Evolutionary conservation across 106 monocot genomes (phyloP).

Genomic region (Dactylorhiza incarnata): DNA sequence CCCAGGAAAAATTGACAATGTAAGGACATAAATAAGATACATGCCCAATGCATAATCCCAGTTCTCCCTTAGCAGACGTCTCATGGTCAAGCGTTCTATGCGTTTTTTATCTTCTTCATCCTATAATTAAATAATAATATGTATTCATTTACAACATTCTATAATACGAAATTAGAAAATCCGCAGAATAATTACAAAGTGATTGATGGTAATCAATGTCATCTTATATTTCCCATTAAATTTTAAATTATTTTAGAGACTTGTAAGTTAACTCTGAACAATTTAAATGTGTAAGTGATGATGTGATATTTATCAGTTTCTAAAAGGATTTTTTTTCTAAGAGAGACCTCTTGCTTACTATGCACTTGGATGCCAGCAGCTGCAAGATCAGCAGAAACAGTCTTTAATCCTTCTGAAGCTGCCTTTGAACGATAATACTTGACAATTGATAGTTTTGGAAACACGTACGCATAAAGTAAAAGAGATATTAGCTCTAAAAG

Average conservation of each 20-base stretch:
- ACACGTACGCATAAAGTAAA: constrained; percentile 73
- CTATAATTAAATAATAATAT: constrained; percentile 12
- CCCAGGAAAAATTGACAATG: constrained; percentile 86
- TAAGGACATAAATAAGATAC: constrained; percentile 59
- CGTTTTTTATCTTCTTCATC: constrained; percentile 38
- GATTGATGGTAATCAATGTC: neutral
- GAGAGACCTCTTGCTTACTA: constrained; percentile 12
- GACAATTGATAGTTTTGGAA: constrained; percentile 79
- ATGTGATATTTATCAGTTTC: no score
- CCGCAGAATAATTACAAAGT: neutral
- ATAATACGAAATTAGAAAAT: neutral
- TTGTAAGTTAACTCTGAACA: no score
- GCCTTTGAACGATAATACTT: constrained; percentile 62
- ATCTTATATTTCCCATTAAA: constrained; percentile 23
- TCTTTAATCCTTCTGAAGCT: constrained; percentile 64
- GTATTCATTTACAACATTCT: constrained; percentile 16
- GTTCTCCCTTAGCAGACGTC: constrained; percentile 45
- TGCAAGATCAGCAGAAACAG: constrained; percentile 68
- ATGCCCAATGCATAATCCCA: constrained; percentile 59
- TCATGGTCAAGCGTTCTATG: constrained; percentile 45
- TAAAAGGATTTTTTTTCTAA: no score
- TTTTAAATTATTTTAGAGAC: neutral
- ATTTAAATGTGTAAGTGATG: no score
- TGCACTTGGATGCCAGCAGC: constrained; percentile 51
- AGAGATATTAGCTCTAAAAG: constrained; percentile 77